phyloP scores from a whole-genome alignment of 2,329 filamentous ascomycete genomes.

The Magnaporthiopsis incrustans region DNA sequence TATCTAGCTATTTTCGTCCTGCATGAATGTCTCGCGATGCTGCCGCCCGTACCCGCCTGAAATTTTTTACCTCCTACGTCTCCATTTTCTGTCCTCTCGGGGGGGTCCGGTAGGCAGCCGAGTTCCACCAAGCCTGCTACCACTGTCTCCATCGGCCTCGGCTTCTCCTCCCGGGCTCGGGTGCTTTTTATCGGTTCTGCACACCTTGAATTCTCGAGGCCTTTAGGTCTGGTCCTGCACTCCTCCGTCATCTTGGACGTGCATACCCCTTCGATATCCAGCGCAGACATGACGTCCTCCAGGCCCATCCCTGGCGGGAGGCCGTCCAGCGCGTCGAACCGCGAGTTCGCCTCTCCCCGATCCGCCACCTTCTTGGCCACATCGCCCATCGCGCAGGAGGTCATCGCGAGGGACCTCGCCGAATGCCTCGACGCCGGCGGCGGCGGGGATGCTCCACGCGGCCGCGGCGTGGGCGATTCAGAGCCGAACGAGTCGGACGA shows the following conservation, averaged over 20 bases:
- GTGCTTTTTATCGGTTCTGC: background rate
- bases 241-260: background rate
- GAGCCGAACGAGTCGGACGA: constrained; percentile 30
- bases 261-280: background rate
- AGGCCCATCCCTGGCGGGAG: constrained; percentile 18
- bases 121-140: background rate
- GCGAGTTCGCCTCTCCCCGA: constrained; percentile 38
- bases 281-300: constrained; percentile 13
- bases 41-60: background rate
- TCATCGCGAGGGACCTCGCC: constrained; percentile 58
- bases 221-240: background rate
- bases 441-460: constrained; percentile 8
- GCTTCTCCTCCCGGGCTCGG: too few species aligned
- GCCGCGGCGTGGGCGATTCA: constrained; percentile 10
- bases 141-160: background rate
- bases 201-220: background rate
- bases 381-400: constrained; percentile 61
- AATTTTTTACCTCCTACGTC: background rate
- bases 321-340: constrained; percentile 1
- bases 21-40: background rate
- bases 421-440: constrained; percentile 52
- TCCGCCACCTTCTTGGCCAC: constrained; percentile 25
- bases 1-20: background rate
- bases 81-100: background rate
- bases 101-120: background rate